Base-by-base conservation (phyloP, 352 stramenopile genomes). In the Pythium plurisporium region DNA sequence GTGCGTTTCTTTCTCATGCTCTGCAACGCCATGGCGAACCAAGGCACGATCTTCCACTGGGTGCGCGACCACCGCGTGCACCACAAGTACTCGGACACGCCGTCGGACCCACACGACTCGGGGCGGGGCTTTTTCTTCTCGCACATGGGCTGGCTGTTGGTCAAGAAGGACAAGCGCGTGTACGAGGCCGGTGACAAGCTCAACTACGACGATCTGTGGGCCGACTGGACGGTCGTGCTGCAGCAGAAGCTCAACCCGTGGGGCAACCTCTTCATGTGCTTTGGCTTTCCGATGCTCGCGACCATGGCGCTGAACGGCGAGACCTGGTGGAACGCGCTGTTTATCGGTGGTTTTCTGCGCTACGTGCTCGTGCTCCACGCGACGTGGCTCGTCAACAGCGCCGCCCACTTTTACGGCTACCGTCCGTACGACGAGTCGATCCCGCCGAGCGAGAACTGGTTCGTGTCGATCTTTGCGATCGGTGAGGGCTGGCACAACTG, bases 401-500 rank as follows among this genome's bases (percentile, higher is more conserved):
- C 96, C n/a, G 96, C 97, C 11, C 97, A 99, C 77, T 95, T 99
- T 65, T 99, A 96, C 62, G 97, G 97, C 59, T 96, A 98, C 72
- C 94, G 98, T 64, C 92, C 94, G 3, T 99, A 99, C 72, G 96
- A 99, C 73, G 78, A 96, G 45, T 57, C 87, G 42, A 97, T 90
- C 12, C 96, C 96, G 55, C 97, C 96, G 11, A 47, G 20, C 15
- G 60, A 99, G 74, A 99, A 99, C 77, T 96, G 94, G 44, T 92
- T 98, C 59, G 96, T 99, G 15, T 97, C 93, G 8, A 73, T 98
- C 49, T 93, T 94, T 50, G 90, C 96, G 37, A 89, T 99, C 17
- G 97, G 97, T 27, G 96, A 99, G 70, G 96, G 95, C 71, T 99
- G 95, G 95, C 96, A 99, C 82, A 99, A 98, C 84, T 99, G 96